Base-by-base conservation (phyloP, 805 yeast species). In the Teunomyces gatunensis region DNA sequence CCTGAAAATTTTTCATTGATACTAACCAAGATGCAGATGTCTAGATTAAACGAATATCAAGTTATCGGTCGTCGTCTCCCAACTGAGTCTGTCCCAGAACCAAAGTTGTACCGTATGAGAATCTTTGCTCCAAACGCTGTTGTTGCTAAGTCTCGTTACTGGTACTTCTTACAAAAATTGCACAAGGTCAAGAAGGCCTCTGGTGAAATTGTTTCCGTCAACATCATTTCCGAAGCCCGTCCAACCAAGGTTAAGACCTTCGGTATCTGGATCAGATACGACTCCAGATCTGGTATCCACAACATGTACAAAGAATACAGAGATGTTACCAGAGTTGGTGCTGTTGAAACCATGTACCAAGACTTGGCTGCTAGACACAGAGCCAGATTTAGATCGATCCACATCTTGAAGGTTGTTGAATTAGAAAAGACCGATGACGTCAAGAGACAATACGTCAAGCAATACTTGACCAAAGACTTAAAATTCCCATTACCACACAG, bases 321-420 rank as follows among this genome's bases (percentile, higher is more conserved):
- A 81, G 99, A 92, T 69, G 96, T 92, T 67, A 80, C 97, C 83
- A 94, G 99, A 84, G 96, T 90, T 59, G 96, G 89, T 77, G 99
- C 98, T 65, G 97, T 94, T 73, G 96, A 88, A 79, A 81, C 94
- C 73, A 86, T 94, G 86, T 94, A 94, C 94, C 91, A 87, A 78
- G 99, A 94, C 80, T 87, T 94, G 87, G 99, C 99, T 79, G 97
- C 99, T 66, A 91, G 99, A 84, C 99, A 94, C 96, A 90, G 99
- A 87, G 94, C 99, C 73, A 90, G 99, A 85, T 94, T 94, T 85
- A 89, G 99, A 87, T 86, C 92, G 65, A 88, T 94, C 79, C 99
- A 94, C 89, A 89, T 94, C 78, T 88, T 94, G 78, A 94, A 94
- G 89, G 97, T 94, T 75, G 97, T 91, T 74, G 98, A 92, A 84